Conservation (phyloP, 2,329 filamentous ascomycete genomes). For the Tympanopsis confertula region DNA sequence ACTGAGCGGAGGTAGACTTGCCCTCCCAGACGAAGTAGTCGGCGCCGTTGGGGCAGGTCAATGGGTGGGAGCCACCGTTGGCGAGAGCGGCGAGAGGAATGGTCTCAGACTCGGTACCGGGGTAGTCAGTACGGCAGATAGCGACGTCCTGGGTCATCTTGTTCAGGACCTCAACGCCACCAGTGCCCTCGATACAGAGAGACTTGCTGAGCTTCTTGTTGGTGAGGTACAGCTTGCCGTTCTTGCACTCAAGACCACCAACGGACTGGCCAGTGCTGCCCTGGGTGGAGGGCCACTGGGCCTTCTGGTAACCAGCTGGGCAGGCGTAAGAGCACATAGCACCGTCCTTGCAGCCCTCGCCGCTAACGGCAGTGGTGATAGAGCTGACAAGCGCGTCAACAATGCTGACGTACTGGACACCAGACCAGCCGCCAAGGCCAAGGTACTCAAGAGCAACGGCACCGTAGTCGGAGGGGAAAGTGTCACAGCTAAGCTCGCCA, state of each 20-base stretch:
- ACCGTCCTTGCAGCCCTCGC: constrained; percentile 37
- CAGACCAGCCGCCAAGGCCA: constrained; percentile 46
- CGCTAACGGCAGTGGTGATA: constrained; percentile 15
- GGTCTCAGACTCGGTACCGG: constrained; percentile 51
- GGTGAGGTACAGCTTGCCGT: constrained; percentile 7
- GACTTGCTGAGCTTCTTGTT: not conserved
- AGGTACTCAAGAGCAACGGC: constrained; percentile 42
- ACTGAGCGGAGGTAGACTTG: constrained; percentile 50
- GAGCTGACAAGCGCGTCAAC: constrained; percentile 29
- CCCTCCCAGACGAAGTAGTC: constrained; percentile 48
- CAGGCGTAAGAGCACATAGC: constrained; percentile 57
- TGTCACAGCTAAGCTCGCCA: constrained; percentile 31
- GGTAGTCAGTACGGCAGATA: constrained; percentile 59
- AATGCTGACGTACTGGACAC: constrained; percentile 37
- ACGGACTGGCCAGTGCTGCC: constrained; percentile 50
- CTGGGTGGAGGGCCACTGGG: constrained; percentile 49
- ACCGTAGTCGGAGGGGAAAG: constrained; percentile 51
- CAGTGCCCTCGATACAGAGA: not conserved
- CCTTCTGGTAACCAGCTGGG: constrained; percentile 53
- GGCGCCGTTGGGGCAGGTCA: constrained; percentile 44
- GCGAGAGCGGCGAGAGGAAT: constrained; percentile 39
- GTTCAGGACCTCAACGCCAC: constrained; percentile 37
- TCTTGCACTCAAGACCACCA: constrained; percentile 48
- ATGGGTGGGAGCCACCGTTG: constrained; percentile 27
- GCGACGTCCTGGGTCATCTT: constrained; percentile 37